phyloP scores from a whole-genome alignment of 2,329 filamentous ascomycete genomes.

The Tolypocladium tundrense region DNA sequence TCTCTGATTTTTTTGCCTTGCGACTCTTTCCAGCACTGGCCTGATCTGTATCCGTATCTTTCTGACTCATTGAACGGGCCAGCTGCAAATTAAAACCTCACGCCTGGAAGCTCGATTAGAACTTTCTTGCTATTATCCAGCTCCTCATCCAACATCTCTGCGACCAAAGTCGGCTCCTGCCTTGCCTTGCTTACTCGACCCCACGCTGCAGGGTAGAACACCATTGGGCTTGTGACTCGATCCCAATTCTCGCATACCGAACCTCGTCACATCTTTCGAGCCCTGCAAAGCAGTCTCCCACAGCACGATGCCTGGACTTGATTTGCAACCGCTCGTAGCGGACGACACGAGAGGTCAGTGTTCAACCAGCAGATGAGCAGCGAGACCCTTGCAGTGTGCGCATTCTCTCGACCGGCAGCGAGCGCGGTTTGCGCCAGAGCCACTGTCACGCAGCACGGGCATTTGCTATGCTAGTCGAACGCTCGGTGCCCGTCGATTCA shows the following conservation, averaged over 20 bases:
- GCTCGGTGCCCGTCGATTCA: neutral
- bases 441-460: neutral
- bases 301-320: conserved; percentile 28
- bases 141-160: neutral
- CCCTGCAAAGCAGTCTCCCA: neutral
- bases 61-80: neutral
- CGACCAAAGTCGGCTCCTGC: neutral
- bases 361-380: neutral
- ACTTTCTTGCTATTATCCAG: neutral
- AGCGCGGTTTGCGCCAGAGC: neutral
- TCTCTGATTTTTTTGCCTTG: conserved; percentile 3
- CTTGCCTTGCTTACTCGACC: neutral
- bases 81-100: neutral
- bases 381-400: neutral
- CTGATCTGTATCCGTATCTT: neutral
- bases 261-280: neutral
- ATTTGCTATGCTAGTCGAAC: neutral
- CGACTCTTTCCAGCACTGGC: neutral
- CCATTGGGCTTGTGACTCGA: neutral
- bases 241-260: neutral
- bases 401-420: neutral
- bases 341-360: conserved; percentile 35
- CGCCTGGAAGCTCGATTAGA: neutral
- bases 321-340: conserved; percentile 29
- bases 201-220: neutral